Base-by-base conservation (phyloP, 2,329 filamentous ascomycete species). In the Penicillium vulpinum region DNA sequence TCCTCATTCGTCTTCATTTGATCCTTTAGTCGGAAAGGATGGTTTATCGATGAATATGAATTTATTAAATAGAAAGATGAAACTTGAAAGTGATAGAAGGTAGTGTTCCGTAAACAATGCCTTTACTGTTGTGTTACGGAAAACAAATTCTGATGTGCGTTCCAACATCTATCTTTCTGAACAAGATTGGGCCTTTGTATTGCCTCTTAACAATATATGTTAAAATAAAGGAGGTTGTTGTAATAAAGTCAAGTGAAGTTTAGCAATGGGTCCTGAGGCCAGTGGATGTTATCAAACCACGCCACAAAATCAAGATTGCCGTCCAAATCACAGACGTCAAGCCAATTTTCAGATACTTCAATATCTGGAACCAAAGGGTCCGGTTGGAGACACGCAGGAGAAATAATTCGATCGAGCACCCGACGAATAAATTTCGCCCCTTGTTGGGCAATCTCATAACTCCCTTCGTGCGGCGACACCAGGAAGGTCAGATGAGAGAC, bases 281-380 rank as follows among this genome's bases (percentile, higher is more conserved):
- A 50, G 24, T 50, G 36, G 9, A 50, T 50, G 9, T 40, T 50
- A 18, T 50, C 47, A 24, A 40, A 31, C 47, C 47, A 50, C 6
- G 47, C 36, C 9, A 50, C 8, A 5, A 50, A 40, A 31, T 50
- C 47, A 10, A 39, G 5, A 6, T 50, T 40, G 2, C 24, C 47
- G 1, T 50, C 16, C 18, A 39, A 50, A 40, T 40, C 36, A 50
- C 47, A 40, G 16, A 26, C 18, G 7, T 40, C 35, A 1, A n/a
- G 5, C 47, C 36, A 50, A 39, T 21, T 8, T 40, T 31, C 7
- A 31, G 47, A 29, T 2, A 40, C 1, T 4, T 50, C 47, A 50
- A 40, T 16, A 18, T 50, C 35, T 2, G 35, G 26, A 16, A 1
- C 31, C 3, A n/a, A 31, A 0, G 5, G 11, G 1, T 5, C 26